phyloP scores from a whole-genome alignment of 768 basidiomycete genomes.

The Pleurotus eryngii region DNA sequence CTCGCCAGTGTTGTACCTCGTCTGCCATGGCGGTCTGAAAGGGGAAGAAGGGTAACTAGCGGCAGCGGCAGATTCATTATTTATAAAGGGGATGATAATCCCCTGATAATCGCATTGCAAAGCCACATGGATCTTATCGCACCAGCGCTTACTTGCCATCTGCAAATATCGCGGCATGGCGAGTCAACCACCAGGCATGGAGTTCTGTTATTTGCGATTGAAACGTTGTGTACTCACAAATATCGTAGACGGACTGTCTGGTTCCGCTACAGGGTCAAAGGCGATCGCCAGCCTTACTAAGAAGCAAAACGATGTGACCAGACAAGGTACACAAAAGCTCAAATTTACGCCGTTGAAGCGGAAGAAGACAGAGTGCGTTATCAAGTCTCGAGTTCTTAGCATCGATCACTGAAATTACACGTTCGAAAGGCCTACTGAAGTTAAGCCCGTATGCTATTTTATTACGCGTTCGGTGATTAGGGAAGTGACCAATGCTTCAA shows the following conservation, averaged over 20 bases:
- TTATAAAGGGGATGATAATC: constrained; percentile 2
- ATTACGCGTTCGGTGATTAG: neutral
- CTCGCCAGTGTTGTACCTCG: constrained; percentile 57
- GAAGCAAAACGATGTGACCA: constrained; percentile 66
- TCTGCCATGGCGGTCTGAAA: constrained; percentile 28
- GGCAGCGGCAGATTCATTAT: neutral
- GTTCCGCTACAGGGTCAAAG: constrained; percentile 40
- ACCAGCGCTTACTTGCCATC: neutral
- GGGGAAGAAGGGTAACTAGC: neutral
- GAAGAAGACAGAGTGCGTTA: constrained; percentile 65
- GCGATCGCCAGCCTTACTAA: constrained; percentile 78
- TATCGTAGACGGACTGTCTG: constrained; percentile 29
- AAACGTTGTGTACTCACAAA: constrained; percentile 8
- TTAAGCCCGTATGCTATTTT: constrained; percentile 50
- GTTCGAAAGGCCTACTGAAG: constrained; percentile 41
- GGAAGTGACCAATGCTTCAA: constrained; percentile 19
- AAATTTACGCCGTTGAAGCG: constrained; percentile 67
- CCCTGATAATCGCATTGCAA: constrained; percentile 4
- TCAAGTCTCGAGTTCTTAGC: neutral
- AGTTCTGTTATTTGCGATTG: neutral
- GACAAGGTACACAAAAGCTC: constrained; percentile 71
- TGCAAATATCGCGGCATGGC: constrained; percentile 1
- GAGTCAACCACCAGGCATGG: constrained; percentile 20
- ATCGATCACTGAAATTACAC: no score
- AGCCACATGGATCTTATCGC: neutral